phyloP scores from a whole-genome alignment of 768 basidiomycete genomes.

The Clitopilus passeckerianus region DNA sequence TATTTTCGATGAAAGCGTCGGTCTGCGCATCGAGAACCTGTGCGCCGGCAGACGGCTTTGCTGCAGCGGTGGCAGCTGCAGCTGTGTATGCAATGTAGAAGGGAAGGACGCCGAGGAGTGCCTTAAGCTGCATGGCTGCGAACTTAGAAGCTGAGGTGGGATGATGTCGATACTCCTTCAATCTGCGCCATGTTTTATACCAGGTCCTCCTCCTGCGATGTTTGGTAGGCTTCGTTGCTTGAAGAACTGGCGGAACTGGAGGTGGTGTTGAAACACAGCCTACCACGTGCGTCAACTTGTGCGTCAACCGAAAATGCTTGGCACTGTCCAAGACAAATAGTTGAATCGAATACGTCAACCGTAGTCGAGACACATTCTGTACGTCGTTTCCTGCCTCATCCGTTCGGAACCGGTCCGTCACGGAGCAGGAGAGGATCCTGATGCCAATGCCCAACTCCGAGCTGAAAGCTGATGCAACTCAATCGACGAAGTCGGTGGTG shows the following conservation, averaged over 20 bases:
- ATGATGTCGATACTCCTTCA: not conserved
- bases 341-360: not conserved
- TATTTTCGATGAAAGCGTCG: constrained; percentile 6
- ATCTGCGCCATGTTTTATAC: not conserved
- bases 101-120: not conserved
- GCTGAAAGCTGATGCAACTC: not conserved
- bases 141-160: not conserved
- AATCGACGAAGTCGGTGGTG: not conserved
- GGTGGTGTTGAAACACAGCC: not conserved
- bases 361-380: not conserved
- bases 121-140: not conserved
- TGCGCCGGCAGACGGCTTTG: not conserved
- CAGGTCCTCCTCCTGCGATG: not conserved
- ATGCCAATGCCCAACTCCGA: not conserved
- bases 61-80: not conserved
- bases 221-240: not conserved
- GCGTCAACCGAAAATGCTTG: not conserved
- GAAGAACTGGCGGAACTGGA: not conserved
- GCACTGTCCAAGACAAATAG: not conserved
- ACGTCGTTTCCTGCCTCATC: not conserved
- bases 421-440: not conserved
- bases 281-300: not conserved
- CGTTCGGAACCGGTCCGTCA: not conserved
- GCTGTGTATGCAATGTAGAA: not conserved
- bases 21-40: constrained; percentile 5